A percentile compares a stretch with the other conserved stretches of the same genome.
These are phyloP conservation scores for Cotoneaster glaucophyllus DNA, from an alignment of 306 rosid genomes.

Conservation along the genomic window DNA sequence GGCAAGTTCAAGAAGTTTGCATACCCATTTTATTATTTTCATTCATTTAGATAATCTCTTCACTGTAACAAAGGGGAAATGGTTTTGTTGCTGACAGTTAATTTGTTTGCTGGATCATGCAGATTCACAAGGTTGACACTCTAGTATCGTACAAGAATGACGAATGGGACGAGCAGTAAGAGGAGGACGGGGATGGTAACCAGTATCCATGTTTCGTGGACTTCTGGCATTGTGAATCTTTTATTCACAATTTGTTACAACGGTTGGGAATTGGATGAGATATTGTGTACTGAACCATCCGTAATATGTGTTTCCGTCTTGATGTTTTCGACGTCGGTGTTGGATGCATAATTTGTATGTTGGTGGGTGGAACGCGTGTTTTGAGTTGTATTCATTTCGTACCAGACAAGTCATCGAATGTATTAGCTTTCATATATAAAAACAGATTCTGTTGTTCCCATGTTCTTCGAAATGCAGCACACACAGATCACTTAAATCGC, in stretches of 20 bases:
- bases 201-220: not conserved
- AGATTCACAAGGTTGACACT: slow-evolving; percentile 94
- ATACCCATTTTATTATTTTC: not conserved
- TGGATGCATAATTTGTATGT: not conserved
- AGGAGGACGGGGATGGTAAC: not conserved
- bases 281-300: not conserved
- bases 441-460: no score
- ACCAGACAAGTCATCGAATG: not conserved
- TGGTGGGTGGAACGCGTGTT: not conserved
- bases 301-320: not conserved
- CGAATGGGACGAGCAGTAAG: slow-evolving; percentile 72
- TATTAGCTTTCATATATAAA: not conserved
- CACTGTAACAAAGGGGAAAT: not conserved
- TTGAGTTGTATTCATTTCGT: not conserved
- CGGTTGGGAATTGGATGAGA: not conserved
- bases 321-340: not conserved
- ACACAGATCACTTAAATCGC: not conserved
- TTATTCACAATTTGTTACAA: slow-evolving; percentile 48
- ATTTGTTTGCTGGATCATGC: slow-evolving; percentile 22
- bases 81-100: not conserved
- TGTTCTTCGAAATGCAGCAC: not conserved
- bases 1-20: slow-evolving; percentile 34
- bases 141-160: slow-evolving; percentile 96
- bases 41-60: not conserved
- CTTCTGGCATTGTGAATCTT: slow-evolving; percentile 40